Evolutionary conservation across 176 grass and related monocot species (phyloP).

Genomic region (Ensete glaucum): DNA sequence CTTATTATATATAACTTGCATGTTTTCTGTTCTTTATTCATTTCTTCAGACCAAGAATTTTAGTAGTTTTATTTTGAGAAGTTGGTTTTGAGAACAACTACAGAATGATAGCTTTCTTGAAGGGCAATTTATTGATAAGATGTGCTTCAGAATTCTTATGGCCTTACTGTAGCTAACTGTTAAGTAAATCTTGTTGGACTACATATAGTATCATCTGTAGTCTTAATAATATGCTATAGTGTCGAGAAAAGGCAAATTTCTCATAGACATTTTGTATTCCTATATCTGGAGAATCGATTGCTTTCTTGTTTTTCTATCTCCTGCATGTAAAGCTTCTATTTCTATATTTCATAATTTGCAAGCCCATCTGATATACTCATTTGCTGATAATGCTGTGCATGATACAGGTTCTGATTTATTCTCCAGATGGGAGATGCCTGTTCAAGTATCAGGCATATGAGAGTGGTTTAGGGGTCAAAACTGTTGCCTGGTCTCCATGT

Average conservation of each 20-base stretch:
- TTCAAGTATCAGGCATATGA: slow-evolving; percentile 92
- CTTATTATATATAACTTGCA: no score
- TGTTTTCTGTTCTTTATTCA: no score
- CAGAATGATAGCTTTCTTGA: no score
- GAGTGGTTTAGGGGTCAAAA: slow-evolving; percentile 88
- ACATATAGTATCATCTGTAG: neutral
- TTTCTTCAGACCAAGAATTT: no score
- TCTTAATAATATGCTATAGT: neutral
- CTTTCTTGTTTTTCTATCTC: no score
- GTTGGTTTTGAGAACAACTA: no score
- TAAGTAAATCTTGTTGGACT: neutral
- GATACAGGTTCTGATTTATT: slow-evolving; percentile 82
- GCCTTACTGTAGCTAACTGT: neutral
- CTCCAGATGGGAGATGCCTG: slow-evolving; percentile 83
- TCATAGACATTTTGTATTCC: no score
- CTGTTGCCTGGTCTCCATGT: slow-evolving; percentile 88
- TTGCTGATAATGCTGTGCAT: slow-evolving; percentile 3
- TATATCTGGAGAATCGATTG: no score
- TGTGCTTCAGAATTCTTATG: neutral
- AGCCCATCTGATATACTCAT: neutral
- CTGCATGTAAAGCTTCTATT: neutral
- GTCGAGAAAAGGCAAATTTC: no score
- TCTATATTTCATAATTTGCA: neutral
- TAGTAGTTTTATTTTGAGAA: no score
- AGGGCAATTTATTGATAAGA: neutral